These are phyloP conservation scores for Dentipellis fragilis DNA, from an alignment of 768 basidiomycete species.

Conservation along the genomic window DNA sequence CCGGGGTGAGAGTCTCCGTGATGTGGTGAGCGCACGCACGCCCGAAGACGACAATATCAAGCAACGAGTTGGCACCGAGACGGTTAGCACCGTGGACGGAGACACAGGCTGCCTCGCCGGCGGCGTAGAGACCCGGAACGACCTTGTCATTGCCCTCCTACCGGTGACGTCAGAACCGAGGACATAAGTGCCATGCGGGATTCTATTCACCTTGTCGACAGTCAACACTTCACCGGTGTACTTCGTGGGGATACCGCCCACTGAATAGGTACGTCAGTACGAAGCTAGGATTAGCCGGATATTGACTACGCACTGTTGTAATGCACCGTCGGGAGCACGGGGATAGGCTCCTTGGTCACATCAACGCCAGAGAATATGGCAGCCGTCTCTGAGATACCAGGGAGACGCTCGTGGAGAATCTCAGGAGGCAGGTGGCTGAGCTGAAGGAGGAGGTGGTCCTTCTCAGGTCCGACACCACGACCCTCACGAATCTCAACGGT, in stretches of 20 bases:
- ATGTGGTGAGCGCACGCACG: constrained; percentile 99
- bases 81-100: constrained; percentile 99
- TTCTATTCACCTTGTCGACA: constrained; percentile 44
- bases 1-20: constrained; percentile 79
- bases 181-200: not conserved
- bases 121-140: constrained; percentile 95
- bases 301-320: constrained; percentile 66
- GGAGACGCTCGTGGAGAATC: constrained; percentile 90
- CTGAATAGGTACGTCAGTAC: constrained; percentile 27
- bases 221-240: constrained; percentile 98
- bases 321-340: constrained; percentile 95
- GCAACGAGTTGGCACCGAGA: constrained; percentile 95
- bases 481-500: constrained; percentile 98
- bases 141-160: constrained; percentile 82
- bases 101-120: constrained; percentile 97
- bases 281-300: too few species aligned
- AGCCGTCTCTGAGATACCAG: constrained; percentile 99
- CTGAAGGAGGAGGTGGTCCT: constrained; percentile 94
- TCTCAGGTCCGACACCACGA: constrained; percentile 96
- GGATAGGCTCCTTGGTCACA: constrained; percentile 99
- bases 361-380: constrained; percentile 98
- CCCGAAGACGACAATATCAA: constrained; percentile 98
- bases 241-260: constrained; percentile 99
- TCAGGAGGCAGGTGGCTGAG: constrained; percentile 95
- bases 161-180: not conserved